phyloP scores from a whole-genome alignment of 1,284 basidiomycete genomes.

The Sparassis latifolia region DNA sequence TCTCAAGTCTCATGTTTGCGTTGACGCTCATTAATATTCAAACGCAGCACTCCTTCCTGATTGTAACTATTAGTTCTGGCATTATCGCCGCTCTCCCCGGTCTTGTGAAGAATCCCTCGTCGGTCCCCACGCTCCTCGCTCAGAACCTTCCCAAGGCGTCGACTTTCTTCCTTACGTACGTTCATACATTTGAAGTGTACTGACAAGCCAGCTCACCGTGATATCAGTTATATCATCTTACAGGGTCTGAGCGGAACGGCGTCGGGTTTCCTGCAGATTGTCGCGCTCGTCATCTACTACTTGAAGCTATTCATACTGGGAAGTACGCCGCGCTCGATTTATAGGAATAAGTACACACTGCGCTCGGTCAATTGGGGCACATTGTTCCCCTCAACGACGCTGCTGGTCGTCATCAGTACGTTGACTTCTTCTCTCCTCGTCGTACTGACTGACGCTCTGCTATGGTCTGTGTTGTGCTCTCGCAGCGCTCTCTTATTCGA shows the following conservation, averaged over 20 bases:
- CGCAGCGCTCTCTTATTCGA: conserved; percentile 70
- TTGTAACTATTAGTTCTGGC: conserved; percentile 80
- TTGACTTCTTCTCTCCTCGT: conserved; percentile 9
- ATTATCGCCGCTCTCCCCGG: conserved; percentile 63
- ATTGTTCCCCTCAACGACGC: conserved; percentile 69
- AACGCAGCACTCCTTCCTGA: conserved; percentile 78
- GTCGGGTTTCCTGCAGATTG: conserved; percentile 75
- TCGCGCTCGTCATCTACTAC: conserved; percentile 76
- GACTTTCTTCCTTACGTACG: conserved; percentile 91
- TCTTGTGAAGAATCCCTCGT: conserved; percentile 56
- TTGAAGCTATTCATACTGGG: conserved; percentile 82
- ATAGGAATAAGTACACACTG: conserved; percentile 69
- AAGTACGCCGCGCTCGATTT: conserved; percentile 85
- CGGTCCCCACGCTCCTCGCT: conserved; percentile 65
- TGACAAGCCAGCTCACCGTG: background rate
- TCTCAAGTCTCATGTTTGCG: background rate
- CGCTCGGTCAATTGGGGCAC: conserved; percentile 80
- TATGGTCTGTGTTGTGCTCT: background rate
- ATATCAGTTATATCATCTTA: conserved; percentile 52
- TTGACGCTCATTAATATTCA: background rate
- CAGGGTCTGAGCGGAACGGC: conserved; percentile 75
- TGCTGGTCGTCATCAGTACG: conserved; percentile 75
- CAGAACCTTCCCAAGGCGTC: conserved; percentile 76
- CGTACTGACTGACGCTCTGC: background rate
- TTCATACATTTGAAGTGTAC: conserved; percentile 15